Conservation (phyloP, 106 monocot genomes). For the Allium fistulosum region DNA sequence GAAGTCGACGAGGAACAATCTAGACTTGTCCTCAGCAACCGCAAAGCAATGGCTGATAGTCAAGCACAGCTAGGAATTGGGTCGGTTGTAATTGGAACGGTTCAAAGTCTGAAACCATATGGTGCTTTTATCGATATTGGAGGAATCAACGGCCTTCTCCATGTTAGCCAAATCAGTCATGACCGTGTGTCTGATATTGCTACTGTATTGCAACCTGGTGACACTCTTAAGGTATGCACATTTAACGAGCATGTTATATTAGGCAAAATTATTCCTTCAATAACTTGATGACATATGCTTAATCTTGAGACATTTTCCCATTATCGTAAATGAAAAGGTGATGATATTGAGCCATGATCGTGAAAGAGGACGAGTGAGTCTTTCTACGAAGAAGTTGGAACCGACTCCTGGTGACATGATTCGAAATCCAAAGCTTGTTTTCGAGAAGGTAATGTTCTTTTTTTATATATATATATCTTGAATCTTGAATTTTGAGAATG, state of each 20-base stretch:
- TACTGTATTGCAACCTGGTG: slow-evolving; percentile 88
- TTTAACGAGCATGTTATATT: no score
- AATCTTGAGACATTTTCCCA: no score
- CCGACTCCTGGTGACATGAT: slow-evolving; percentile 99
- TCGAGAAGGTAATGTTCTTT: slow-evolving; percentile 94
- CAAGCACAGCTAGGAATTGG: slow-evolving; percentile 97
- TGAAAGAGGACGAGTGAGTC: slow-evolving; percentile 79
- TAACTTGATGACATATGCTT: no score
- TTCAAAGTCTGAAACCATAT: slow-evolving; percentile 90
- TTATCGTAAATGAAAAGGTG: slow-evolving; percentile 34
- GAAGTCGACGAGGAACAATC: slow-evolving; percentile 91
- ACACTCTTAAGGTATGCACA: slow-evolving; percentile 69
- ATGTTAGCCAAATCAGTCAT: slow-evolving; percentile 99
- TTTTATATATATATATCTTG: no score
- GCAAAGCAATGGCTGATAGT: slow-evolving; percentile 84
- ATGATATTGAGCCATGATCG: slow-evolving; percentile 97
- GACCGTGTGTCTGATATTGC: slow-evolving; percentile 86
- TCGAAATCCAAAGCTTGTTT: slow-evolving; percentile 88
- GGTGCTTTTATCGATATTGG: slow-evolving; percentile 96
- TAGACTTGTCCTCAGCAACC: slow-evolving; percentile 88
- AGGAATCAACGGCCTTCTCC: slow-evolving; percentile 89
- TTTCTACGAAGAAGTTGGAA: slow-evolving; percentile 95
- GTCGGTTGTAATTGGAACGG: slow-evolving; percentile 83
- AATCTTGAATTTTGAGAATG: not conserved
- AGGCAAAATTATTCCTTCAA: no score